Evolutionary conservation across 306 rosid genomes (phyloP), one percentile per base, ranked within the genome.

Genomic region (Malus sylvestris): DNA sequence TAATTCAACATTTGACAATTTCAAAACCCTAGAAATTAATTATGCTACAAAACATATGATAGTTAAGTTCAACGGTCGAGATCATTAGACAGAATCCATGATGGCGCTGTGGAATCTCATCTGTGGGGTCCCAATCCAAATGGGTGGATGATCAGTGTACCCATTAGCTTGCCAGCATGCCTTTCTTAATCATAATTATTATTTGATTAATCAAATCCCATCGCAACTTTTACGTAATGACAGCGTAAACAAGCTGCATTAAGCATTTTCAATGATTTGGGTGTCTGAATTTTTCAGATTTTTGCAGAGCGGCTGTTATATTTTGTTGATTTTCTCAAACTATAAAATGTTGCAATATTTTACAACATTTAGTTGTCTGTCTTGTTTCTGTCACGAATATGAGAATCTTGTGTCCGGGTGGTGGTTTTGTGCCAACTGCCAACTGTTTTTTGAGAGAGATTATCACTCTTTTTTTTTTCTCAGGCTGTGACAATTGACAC

Each of bases 91-190:
- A 71, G 64, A 80, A 84, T 87, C 83, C 53, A 74, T 58, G 79
- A 74, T 73, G 84, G 68, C 23, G 82, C 76, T 55, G 40, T 19
- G 76, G 82, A 83, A 85, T 85, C 79, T 71, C 72, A 75, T 49
- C 11, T 68, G 69, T 85, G 81, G 84, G 88, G 83, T 32, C 60
- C 86, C 80, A 66, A 29, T 58, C 35, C 51, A 53, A 62, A 49
- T 49, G 38, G 79, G 71, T 87, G 77, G 84, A 77, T 80, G 81
- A 76, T 85, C 78, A 81, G 69, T 72, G 80, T 76, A 77, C 68
- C 70, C 81, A 80, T 80, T 80, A 65, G 55, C 59, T 72, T 79
- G 32, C 70, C 73, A 30, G 85, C 86, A 78, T 80, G 86, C 71
- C 20, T 18, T 74, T 86, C 29, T 82, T 65, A 23, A 45, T 76